These are phyloP conservation scores for Trichoderma atrobrunneum DNA, from an alignment of 2,329 filamentous ascomycete genomes.

Conservation along the genomic window DNA sequence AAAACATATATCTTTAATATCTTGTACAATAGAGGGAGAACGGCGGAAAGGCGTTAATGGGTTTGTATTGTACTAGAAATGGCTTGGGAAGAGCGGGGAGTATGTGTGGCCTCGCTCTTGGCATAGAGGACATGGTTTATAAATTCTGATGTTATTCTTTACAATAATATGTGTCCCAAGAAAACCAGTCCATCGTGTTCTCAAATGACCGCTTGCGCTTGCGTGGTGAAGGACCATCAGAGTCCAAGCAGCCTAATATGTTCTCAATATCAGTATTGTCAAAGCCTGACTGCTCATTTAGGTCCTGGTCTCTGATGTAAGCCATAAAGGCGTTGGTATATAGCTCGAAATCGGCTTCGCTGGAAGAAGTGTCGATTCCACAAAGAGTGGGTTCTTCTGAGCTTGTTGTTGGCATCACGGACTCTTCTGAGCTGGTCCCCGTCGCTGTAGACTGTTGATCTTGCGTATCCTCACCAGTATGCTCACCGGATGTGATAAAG, in stretches of 20 bases:
- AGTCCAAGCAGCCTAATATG: background rate
- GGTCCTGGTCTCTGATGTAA: background rate
- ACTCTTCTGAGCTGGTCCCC: background rate
- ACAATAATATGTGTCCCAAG: slow-evolving; percentile 1
- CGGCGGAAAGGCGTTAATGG: background rate
- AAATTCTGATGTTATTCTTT: background rate
- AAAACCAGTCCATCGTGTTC: background rate
- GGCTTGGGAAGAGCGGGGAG: background rate
- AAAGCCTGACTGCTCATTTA: background rate
- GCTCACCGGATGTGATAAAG: background rate
- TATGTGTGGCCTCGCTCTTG: background rate
- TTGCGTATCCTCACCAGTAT: background rate
- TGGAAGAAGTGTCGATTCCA: background rate
- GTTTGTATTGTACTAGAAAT: background rate
- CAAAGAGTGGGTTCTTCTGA: background rate
- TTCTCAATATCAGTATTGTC: background rate
- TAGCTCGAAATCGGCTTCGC: background rate
- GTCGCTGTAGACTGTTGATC: background rate
- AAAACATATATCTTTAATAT: background rate
- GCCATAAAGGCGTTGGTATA: slow-evolving; percentile 1
- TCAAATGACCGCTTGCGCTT: slow-evolving; percentile 1
- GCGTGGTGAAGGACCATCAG: background rate
- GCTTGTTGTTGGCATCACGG: background rate
- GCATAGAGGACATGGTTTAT: background rate
- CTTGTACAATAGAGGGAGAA: background rate